These are phyloP conservation scores for Cladobotryum mycophilum DNA, from an alignment of 2,329 filamentous ascomycete species.

Conservation along the genomic window DNA sequence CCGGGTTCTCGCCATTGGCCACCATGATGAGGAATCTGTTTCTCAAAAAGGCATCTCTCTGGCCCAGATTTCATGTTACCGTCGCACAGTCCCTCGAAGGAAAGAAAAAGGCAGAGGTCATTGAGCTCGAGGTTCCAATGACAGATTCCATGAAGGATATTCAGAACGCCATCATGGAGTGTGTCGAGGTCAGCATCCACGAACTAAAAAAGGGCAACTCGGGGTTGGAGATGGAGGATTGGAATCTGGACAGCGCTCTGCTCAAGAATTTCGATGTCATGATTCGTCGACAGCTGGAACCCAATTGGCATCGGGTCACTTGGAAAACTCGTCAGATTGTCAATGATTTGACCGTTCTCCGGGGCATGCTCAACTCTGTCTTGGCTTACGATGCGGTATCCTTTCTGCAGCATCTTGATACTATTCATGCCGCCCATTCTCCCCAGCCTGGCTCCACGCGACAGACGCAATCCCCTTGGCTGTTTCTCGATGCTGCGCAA, in stretches of 20 bases:
- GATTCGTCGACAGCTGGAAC: constrained; percentile 82
- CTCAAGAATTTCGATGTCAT: constrained; percentile 89
- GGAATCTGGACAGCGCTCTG: constrained; percentile 89
- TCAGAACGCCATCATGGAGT: constrained; percentile 90
- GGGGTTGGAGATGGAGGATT: constrained; percentile 91
- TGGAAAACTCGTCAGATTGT: constrained; percentile 95
- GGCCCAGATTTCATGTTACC: constrained; percentile 87
- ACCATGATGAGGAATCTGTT: constrained; percentile 90
- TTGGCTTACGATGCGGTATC: constrained; percentile 84
- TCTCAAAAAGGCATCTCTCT: constrained; percentile 78
- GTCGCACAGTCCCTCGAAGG: constrained; percentile 88
- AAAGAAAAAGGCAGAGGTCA: constrained; percentile 89
- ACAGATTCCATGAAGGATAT: constrained; percentile 89
- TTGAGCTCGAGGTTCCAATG: constrained; percentile 95
- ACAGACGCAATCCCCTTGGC: constrained; percentile 89
- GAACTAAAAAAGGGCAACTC: constrained; percentile 89
- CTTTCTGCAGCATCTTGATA: constrained; percentile 90
- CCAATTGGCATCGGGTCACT: constrained; percentile 94
- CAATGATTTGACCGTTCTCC: constrained; percentile 75
- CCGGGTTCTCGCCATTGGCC: constrained; percentile 79
- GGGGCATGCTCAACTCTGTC: constrained; percentile 74
- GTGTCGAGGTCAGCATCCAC: constrained; percentile 88
- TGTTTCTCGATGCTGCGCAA: constrained; percentile 91
- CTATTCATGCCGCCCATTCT: constrained; percentile 83
- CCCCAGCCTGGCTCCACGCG: constrained; percentile 81